Evolutionary conservation across 2,329 filamentous ascomycete genomes (phyloP).

Genomic region (Hirsutella thompsonii): DNA sequence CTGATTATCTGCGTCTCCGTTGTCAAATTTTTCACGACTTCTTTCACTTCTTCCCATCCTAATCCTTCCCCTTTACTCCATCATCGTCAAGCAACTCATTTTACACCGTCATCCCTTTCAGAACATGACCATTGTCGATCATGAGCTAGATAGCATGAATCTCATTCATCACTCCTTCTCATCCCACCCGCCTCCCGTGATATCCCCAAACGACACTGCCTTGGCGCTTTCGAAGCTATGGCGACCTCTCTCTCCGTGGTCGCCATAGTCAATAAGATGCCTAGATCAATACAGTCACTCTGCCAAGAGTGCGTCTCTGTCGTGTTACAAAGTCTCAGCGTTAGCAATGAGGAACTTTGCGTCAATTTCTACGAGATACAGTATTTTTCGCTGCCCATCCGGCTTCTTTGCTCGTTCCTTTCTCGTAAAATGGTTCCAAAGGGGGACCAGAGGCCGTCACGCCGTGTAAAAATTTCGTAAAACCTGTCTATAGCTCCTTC

Average conservation of each 20-base stretch:
- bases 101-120: too few species aligned
- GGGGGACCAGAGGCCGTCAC: background rate
- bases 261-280: conserved; percentile 80
- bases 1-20: too few species aligned
- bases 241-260: conserved; percentile 53
- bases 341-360: conserved; percentile 68
- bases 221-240: conserved; percentile 91
- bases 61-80: too few species aligned
- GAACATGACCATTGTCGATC: too few species aligned
- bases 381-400: conserved; percentile 1
- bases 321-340: conserved; percentile 81
- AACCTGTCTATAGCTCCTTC: conserved; percentile 5
- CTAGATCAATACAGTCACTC: conserved; percentile 65
- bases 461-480: background rate
- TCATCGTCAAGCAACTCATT: too few species aligned
- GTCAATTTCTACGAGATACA: conserved; percentile 76
- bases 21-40: too few species aligned
- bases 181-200: conserved; percentile 6
- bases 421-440: background rate
- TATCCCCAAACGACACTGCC: background rate
- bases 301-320: conserved; percentile 84
- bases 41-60: background rate
- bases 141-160: background rate
- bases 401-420: background rate
- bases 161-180: background rate